These are phyloP conservation scores for Cladosporium sp. DNA, from an alignment of 2,329 filamentous ascomycete species.

Conservation along the genomic window DNA sequence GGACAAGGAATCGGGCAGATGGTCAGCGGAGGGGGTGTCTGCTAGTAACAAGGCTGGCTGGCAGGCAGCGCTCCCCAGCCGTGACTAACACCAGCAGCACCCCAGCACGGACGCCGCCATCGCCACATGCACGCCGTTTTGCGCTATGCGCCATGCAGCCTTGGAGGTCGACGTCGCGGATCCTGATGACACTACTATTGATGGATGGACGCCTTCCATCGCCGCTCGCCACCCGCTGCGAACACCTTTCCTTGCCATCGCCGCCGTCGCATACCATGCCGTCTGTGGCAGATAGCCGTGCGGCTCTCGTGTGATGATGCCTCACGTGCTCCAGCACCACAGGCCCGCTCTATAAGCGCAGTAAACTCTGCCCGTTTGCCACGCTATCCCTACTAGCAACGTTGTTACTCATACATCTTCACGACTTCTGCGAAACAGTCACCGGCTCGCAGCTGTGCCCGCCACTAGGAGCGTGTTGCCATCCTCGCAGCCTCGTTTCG, in stretches of 20 bases:
- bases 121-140: no score
- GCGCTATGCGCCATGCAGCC: no score
- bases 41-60: background rate
- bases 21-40: background rate
- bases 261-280: background rate
- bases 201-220: background rate
- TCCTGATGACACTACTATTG: no score
- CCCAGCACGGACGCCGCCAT: no score
- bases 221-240: background rate
- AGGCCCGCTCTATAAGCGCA: conserved; percentile 11
- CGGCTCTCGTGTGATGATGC: background rate
- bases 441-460: no score
- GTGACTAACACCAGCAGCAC: background rate
- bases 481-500: background rate
- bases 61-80: background rate
- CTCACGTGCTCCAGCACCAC: background rate
- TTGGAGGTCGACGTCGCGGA: no score
- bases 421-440: background rate
- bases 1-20: background rate
- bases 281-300: no score
- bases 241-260: background rate
- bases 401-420: conserved; percentile 9
- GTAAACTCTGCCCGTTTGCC: conserved; percentile 4
- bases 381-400: conserved; percentile 1
- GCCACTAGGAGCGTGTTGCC: background rate